A percentile compares a stretch with the other conserved stretches of the same genome.
Evolutionary conservation across 139 green algal genomes (phyloP).

Genomic region (Dunaliella sp.): DNA sequence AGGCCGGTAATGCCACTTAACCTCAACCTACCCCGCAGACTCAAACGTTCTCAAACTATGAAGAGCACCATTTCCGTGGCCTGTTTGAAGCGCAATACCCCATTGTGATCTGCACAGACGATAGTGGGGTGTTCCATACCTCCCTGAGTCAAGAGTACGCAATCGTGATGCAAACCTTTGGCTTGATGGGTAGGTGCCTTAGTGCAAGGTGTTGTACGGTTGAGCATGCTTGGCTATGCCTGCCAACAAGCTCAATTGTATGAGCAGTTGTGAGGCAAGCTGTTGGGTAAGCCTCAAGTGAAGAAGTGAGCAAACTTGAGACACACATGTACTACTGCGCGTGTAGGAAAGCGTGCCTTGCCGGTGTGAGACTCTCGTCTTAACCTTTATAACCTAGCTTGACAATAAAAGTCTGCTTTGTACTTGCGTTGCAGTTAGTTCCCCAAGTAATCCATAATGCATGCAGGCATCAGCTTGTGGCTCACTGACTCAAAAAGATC

Average conservation of each 20-base stretch:
- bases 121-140: slow-evolving; percentile 73
- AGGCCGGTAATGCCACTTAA: too few species aligned
- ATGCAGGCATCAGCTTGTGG: background rate
- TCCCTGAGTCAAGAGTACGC: slow-evolving; percentile 61
- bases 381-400: background rate
- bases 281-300: background rate
- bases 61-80: slow-evolving; percentile 69
- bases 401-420: background rate
- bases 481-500: background rate
- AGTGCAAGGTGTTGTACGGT: background rate
- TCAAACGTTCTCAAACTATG: slow-evolving; percentile 52
- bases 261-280: background rate
- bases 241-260: too few species aligned
- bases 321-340: background rate
- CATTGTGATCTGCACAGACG: slow-evolving; percentile 78
- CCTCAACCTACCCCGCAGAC: too few species aligned
- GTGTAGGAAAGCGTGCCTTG: too few species aligned
- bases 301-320: background rate
- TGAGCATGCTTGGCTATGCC: too few species aligned
- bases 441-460: background rate
- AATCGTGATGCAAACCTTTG: slow-evolving; percentile 55
- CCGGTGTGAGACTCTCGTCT: background rate
- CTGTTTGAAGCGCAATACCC: slow-evolving; percentile 63
- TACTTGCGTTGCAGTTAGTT: background rate
- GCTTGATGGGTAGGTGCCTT: slow-evolving; percentile 11